Base-by-base conservation (phyloP, 129 eudicot species). In the Artemisia annua region DNA sequence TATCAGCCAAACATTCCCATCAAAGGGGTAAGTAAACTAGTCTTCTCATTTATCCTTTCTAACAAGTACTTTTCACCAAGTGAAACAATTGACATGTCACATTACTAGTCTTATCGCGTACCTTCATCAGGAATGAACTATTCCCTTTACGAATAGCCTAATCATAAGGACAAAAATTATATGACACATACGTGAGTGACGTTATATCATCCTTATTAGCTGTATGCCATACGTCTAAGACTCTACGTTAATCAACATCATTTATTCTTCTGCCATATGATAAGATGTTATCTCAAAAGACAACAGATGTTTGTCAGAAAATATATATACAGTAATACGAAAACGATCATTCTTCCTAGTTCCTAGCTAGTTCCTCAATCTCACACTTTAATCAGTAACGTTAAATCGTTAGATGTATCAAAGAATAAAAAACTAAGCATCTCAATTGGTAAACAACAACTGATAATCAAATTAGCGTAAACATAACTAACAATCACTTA, bases 1-100 rank as follows among this genome's bases (percentile, higher is more conserved):
- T 30, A 71, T 61, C 63, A 46, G 64, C 73, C 78, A 64, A 20
- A 56, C 78, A 78, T 78, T 30, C 82, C 71, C 72, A 78, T 78
- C 69, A 78, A 57, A 71, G 53, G 71, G 78, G 77, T 64, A 64
- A 78, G 78, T 78, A 78, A 78, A 49, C 55, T 46, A 57, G 66
- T 65, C 72, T 43, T 63, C 75, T 63, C 82, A 32, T 22, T 62
- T 76, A 70, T 70, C 67, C 58, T 70, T 77, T 30, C 48, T 51
- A 78, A 78, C 49, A 53, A n/a, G 48, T 69, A 9, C 20, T 62
- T 58, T 71, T 62, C 71, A 53, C 63, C 66, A 43, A 69, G 26
- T 19, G 56, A 51, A 59, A 69, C 76, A 63, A 18, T 70, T 48
- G 9, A 59, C 39, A 71, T 71, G 18, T 67, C 61, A 68, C 60